Conservation (phyloP, 805 yeast genomes). For the Nakazawaea molendinolei region DNA sequence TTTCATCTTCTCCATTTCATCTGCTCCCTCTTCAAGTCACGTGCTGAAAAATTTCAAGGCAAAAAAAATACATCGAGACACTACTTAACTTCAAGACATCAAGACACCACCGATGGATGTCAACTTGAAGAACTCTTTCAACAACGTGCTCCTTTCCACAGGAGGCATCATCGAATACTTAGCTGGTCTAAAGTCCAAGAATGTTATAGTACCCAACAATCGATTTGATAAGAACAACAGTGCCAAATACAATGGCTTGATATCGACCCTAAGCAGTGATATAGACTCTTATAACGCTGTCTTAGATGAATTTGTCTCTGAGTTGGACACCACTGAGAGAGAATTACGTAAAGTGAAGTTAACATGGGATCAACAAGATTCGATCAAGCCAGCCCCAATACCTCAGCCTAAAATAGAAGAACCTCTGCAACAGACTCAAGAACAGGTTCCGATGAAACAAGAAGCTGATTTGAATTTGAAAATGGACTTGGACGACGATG, state of each 20-base stretch:
- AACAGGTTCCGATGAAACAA: too few species aligned
- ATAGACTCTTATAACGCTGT: conserved; percentile 7
- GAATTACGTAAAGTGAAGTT: conserved; percentile 2
- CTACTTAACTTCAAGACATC: conserved; percentile 16
- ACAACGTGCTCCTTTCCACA: conserved; percentile 9
- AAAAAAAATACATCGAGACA: conserved; percentile 35
- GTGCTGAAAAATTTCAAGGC: too few species aligned
- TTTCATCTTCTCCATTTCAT: background rate
- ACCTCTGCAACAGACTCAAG: too few species aligned
- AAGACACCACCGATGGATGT: conserved; percentile 9
- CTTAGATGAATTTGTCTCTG: conserved; percentile 10
- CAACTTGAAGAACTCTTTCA: conserved; percentile 10
- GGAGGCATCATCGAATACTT: conserved; percentile 10
- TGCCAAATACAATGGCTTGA: conserved; percentile 6
- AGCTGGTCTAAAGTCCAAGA: conserved; percentile 9
- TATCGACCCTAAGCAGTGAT: conserved; percentile 4
- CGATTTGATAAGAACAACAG: conserved; percentile 6
- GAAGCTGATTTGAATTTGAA: conserved; percentile 2
- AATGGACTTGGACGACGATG: conserved; percentile 9
- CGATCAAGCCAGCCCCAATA: background rate
- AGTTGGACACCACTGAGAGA: conserved; percentile 8
- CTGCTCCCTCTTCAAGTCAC: too few species aligned
- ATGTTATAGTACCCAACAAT: conserved; percentile 11
- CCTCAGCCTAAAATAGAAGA: background rate
- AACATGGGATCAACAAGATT: conserved; percentile 1